Conservation (phyloP, 2,329 filamentous ascomycete species). For the Stagonosporopsis cucurbitacearum region DNA sequence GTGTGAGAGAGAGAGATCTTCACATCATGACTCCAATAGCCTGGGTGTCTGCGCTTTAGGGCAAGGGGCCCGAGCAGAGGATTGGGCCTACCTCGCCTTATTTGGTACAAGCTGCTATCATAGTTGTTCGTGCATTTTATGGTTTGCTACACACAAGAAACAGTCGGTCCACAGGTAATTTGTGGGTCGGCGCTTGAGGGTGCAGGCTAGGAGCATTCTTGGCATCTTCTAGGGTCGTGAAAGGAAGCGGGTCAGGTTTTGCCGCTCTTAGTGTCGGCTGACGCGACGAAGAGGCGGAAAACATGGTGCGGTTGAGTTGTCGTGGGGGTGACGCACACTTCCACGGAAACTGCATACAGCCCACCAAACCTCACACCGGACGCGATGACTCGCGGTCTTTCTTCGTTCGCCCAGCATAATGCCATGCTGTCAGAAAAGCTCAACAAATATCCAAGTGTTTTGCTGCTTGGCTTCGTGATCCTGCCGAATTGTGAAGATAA, state of each 20-base stretch:
- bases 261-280: conserved; percentile 12
- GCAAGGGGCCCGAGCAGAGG: conserved; percentile 6
- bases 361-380: conserved; percentile 14
- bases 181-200: conserved; percentile 9
- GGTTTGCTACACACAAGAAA: conserved; percentile 11
- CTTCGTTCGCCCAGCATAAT: conserved; percentile 1
- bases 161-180: conserved; percentile 10
- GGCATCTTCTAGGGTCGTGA: conserved; percentile 8
- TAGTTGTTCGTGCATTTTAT: conserved; percentile 1
- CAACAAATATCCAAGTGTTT: conserved; percentile 5
- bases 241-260: background rate
- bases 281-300: conserved; percentile 8
- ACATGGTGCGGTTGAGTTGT: conserved; percentile 1
- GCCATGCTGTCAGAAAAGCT: conserved; percentile 9
- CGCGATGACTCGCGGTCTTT: conserved; percentile 13
- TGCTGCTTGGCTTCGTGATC: conserved; percentile 3
- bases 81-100: background rate
- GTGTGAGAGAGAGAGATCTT: conserved; percentile 4
- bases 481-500: conserved; percentile 7
- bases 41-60: background rate
- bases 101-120: background rate
- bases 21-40: background rate
- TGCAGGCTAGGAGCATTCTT: conserved; percentile 11
- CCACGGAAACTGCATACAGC: conserved; percentile 5
- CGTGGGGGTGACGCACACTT: conserved; percentile 3